Base-by-base conservation (phyloP, 768 basidiomycete genomes). In the Phylloporus scabripes region DNA sequence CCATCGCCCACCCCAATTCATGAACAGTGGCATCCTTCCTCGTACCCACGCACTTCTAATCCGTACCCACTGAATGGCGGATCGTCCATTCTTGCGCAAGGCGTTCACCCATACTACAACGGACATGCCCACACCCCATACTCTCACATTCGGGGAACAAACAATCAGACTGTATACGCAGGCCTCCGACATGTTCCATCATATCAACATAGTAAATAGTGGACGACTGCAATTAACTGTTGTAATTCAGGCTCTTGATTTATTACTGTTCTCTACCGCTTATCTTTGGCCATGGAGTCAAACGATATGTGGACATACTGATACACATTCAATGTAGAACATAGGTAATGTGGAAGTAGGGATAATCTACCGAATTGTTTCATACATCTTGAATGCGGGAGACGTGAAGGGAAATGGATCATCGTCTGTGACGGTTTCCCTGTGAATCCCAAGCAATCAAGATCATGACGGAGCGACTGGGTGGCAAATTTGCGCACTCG, bases 391-490 rank as follows among this genome's bases (percentile, higher is more conserved):
- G 74, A 84, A 92, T 14, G 69, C 66, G 9, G 75, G 70, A 7
- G 78, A 75, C 23, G 71, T 72, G 66, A 87, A 94, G 4, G 81
- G 77, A 58, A 91, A 85, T 10, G 82, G 79, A 57, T 92, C 90
- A 41, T 83, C 85, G 45, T 82, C 74, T 21, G 72, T 60, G 9
- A 68, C 42, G 37, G 41, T 65, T n/a, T 79, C 77, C 60, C 76
- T 77, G 48, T 18, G 38, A 53, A 12, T 15, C 21, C 12, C 21
- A 53, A 36, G 26, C 24, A 40, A 29, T 53, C 29, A 56, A 46
- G 11, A 24, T n/a, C 7, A 5, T 18, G n/a, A 28, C n/a, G 24
- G 2, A 33, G 9, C 17, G 42, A 4, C 21, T 21, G 8, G 23
- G 24, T 1, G 34, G 31, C 4, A 34, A 23, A 38, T 21, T 26